Evolutionary conservation across 495 filamentous ascomycete species (phyloP).

Genomic region (Trichoderma gamsii): DNA sequence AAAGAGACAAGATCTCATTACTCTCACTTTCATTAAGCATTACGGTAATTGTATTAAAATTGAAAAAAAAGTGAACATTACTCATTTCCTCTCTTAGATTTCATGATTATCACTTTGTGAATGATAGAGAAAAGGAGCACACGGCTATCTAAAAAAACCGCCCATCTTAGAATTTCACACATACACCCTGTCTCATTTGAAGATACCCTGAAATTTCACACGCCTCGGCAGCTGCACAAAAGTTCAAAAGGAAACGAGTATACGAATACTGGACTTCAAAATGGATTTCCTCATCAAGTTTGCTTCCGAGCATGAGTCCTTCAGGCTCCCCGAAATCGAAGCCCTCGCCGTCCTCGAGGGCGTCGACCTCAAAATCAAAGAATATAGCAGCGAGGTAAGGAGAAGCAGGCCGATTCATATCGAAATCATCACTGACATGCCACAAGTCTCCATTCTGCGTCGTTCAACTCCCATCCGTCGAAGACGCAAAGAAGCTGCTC

Average conservation of each 20-base stretch:
- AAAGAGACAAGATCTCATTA: neutral
- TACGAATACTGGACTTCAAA: neutral
- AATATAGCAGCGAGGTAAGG: constrained; percentile 66
- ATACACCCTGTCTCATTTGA: neutral
- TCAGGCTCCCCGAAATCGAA: constrained; percentile 80
- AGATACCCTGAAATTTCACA: neutral
- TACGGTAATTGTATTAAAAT: no score
- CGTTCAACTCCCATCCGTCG: constrained; percentile 59
- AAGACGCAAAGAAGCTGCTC: constrained; percentile 59
- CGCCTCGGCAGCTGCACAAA: neutral
- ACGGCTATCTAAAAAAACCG: neutral
- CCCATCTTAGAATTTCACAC: neutral
- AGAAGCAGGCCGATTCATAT: neutral
- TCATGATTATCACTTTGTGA: neutral
- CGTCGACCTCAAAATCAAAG: constrained; percentile 62
- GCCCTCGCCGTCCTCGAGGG: constrained; percentile 65
- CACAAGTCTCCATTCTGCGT: constrained; percentile 81
- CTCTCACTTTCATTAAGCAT: neutral
- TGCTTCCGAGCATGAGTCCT: constrained; percentile 82
- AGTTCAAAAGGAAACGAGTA: neutral
- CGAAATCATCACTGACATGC: neutral
- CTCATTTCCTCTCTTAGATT: no score
- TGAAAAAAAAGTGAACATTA: no score
- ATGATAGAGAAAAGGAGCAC: neutral
- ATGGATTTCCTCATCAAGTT: constrained; percentile 89